Evolutionary conservation across 176 grass and related monocot genomes (phyloP), one percentile per base, ranked within the genome.

Genomic region (Tillandsia fasciculata): DNA sequence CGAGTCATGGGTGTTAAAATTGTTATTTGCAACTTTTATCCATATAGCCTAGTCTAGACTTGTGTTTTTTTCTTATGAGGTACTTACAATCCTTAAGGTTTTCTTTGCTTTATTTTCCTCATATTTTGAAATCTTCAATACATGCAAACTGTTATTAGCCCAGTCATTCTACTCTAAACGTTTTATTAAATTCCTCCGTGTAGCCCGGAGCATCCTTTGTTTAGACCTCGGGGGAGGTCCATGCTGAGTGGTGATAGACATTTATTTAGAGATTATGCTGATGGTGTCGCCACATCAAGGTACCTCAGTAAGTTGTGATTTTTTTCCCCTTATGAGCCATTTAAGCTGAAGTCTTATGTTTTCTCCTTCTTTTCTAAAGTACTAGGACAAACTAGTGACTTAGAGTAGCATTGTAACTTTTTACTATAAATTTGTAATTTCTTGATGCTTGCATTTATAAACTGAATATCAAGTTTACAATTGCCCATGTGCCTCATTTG

Each of bases 201-300:
- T 81, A 97, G 93, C 73, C 93, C 93, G 79, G 93, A 97, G 74
- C 79, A 97, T 78, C 89, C 93, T 48, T 66, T 92, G 63, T 73
- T 53, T 58, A 89, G 74, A 83, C 74, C 84, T 71, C 76, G 82
- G 47, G 86, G 88, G 14, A 80, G 89, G 13, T 97, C 93, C 68
- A 92, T 92, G 79, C 82, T 97, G 52, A 84, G 83, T 57, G 63
- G 86, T 27, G 82, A 87, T 77, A 90, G 79, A 83, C 89, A 89
- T 18, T 72, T 64, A 63, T 78, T 86, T 81, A 79, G 71, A 73
- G 78, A 77, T 70, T 83, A 81, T 42, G 68, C 71, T 63, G 77
- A 85, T 76, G 74, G 68, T 81, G 84, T 90, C 74, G 83, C 83
- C 73, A 73, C 85, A 81, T 87, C 93, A 90, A 97, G 93, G 93